phyloP scores from a whole-genome alignment of 2,329 filamentous ascomycete genomes.

The Cladosporium colombiae region DNA sequence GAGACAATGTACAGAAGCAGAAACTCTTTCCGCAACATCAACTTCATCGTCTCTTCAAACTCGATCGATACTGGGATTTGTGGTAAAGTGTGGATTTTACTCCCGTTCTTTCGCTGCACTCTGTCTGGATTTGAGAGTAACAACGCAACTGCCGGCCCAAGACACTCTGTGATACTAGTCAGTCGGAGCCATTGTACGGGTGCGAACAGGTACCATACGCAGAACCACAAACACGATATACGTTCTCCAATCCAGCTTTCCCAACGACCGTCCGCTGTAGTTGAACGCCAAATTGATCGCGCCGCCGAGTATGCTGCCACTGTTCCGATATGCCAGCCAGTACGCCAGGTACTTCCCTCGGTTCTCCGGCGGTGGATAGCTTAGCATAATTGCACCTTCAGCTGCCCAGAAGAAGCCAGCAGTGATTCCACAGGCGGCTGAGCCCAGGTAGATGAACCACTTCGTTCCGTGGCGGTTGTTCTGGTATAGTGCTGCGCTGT shows the following conservation, averaged over 20 bases:
- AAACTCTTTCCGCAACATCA: not conserved
- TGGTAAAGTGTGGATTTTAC: no score
- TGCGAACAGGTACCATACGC: no score
- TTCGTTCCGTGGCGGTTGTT: constrained; percentile 70
- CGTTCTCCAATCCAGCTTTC: no score
- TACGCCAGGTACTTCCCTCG: not conserved
- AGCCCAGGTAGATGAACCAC: constrained; percentile 69
- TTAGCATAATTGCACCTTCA: constrained; percentile 62
- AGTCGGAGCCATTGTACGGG: no score
- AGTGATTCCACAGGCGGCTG: constrained; percentile 68
- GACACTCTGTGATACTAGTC: no score
- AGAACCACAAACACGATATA: no score
- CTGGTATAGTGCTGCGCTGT: constrained; percentile 68
- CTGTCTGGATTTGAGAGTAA: no score
- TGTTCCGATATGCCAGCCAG: not conserved
- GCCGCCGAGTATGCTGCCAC: no score
- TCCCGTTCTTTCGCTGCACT: no score
- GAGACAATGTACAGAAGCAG: not conserved
- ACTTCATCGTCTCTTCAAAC: not conserved
- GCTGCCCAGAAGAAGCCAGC: constrained; percentile 76
- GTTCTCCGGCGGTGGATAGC: not conserved
- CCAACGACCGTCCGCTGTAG: no score
- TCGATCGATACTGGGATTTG: not conserved
- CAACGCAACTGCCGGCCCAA: no score
- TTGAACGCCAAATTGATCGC: no score